A percentile compares a stretch with the other conserved stretches of the same genome.
Conservation (phyloP, 2,329 filamentous ascomycete species). For the Curvularia eragrostidis region DNA sequence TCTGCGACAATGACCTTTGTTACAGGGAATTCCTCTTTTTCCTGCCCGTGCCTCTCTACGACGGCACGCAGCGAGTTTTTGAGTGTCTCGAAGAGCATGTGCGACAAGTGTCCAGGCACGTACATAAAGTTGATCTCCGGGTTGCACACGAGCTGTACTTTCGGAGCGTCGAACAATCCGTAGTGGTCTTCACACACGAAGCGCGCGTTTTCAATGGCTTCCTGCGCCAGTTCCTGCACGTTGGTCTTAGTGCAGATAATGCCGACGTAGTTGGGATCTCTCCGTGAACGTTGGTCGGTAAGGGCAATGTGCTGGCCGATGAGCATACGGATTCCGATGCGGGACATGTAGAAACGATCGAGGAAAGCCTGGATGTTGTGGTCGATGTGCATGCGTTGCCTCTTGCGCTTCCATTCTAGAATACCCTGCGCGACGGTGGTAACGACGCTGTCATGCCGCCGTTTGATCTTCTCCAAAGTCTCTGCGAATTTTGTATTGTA, state of each 20-base stretch:
- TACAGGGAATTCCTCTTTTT: slow-evolving; percentile 94
- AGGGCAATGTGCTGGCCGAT: slow-evolving; percentile 98
- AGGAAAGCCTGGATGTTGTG: slow-evolving; percentile 96
- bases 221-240: slow-evolving; percentile 89
- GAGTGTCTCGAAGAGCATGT: slow-evolving; percentile 99
- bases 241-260: slow-evolving; percentile 99
- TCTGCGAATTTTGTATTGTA: slow-evolving; percentile 93
- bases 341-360: slow-evolving; percentile 99
- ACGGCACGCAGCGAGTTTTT: slow-evolving; percentile 98
- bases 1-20: slow-evolving; percentile 98
- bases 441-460: slow-evolving; percentile 94
- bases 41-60: slow-evolving; percentile 91
- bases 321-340: slow-evolving; percentile 98
- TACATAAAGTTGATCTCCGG: slow-evolving; percentile 98
- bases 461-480: slow-evolving; percentile 91
- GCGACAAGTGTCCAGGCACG: slow-evolving; percentile 95
- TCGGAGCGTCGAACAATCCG: slow-evolving; percentile 93
- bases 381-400: slow-evolving; percentile 98
- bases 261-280: slow-evolving; percentile 92
- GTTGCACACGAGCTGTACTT: slow-evolving; percentile 95
- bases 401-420: slow-evolving; percentile 94
- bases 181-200: slow-evolving; percentile 99
- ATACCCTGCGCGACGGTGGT: slow-evolving; percentile 98
- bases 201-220: slow-evolving; percentile 98
- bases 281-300: slow-evolving; percentile 87